Conservation (phyloP, 805 yeast species). For the Ascoidea tarda region DNA sequence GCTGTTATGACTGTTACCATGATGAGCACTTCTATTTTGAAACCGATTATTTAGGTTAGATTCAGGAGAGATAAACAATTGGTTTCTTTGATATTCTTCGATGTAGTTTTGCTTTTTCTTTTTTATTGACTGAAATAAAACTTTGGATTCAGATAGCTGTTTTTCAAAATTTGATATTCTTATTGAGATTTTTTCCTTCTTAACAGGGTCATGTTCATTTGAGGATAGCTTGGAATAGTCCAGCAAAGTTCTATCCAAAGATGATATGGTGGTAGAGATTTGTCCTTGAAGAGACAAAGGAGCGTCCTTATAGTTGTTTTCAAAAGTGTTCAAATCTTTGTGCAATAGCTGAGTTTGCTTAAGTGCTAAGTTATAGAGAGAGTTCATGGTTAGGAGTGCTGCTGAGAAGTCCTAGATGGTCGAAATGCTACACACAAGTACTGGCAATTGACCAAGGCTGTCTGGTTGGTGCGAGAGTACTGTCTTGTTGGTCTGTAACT, state of each 20-base stretch:
- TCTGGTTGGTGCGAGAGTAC: too few relatives aligned
- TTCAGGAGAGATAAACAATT: slow-evolving; percentile 27
- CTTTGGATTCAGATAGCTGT: slow-evolving; percentile 18
- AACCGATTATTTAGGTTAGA: background rate
- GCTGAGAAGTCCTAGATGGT: too few relatives aligned
- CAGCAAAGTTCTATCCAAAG: slow-evolving; percentile 61
- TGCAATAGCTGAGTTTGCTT: slow-evolving; percentile 68
- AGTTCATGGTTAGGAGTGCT: slow-evolving; percentile 31
- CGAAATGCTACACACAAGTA: too few relatives aligned
- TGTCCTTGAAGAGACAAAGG: slow-evolving; percentile 63
- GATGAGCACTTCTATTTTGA: slow-evolving; percentile 1
- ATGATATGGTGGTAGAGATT: slow-evolving; percentile 56
- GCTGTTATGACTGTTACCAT: background rate
- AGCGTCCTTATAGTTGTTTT: slow-evolving; percentile 47
- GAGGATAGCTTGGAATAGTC: slow-evolving; percentile 46
- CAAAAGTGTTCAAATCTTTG: slow-evolving; percentile 55
- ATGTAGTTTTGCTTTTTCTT: slow-evolving; percentile 18
- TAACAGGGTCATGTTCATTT: slow-evolving; percentile 42
- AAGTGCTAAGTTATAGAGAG: slow-evolving; percentile 79
- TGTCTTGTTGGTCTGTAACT: too few relatives aligned
- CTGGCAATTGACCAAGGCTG: too few relatives aligned
- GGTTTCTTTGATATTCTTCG: slow-evolving; percentile 28
- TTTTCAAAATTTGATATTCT: slow-evolving; percentile 44
- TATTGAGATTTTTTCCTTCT: slow-evolving; percentile 40
- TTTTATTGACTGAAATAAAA: slow-evolving; percentile 22